Conservation (phyloP, 805 yeast genomes). For the Wickerhamiella nectarea region DNA sequence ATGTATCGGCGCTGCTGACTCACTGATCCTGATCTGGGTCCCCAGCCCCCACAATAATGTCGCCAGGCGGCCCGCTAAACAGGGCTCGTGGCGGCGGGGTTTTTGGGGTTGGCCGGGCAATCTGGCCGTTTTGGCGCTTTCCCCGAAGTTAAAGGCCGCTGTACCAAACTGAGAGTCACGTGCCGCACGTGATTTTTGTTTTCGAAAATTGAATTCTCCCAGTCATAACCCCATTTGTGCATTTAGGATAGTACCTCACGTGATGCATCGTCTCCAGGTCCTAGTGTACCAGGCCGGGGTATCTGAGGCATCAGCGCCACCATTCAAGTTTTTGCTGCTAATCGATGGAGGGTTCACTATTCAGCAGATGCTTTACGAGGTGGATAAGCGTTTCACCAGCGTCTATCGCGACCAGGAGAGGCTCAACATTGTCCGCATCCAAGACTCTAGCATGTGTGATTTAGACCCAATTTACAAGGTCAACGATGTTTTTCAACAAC, state of each 20-base stretch:
- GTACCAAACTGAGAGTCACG: not conserved
- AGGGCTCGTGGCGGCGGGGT: no score
- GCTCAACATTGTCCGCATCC: constrained; percentile 1
- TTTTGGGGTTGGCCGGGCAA: no score
- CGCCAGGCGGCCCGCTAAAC: no score
- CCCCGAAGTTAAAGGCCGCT: no score
- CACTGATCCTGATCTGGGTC: no score
- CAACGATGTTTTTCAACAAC: not conserved
- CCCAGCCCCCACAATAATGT: no score
- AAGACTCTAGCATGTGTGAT: constrained; percentile 1
- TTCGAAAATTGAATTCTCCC: no score
- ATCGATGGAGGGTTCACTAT: not conserved
- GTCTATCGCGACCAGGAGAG: not conserved
- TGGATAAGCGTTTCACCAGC: not conserved
- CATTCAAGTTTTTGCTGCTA: not conserved
- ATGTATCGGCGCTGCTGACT: no score
- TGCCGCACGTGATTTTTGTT: no score
- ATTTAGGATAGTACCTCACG: no score
- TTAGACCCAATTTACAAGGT: not conserved
- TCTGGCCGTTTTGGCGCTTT: no score
- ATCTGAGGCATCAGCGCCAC: not conserved
- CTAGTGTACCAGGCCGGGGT: not conserved
- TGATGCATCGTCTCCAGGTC: constrained; percentile 4
- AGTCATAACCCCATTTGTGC: no score
- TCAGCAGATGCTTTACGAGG: not conserved